Percentiles rank a stretch among this genome's conserved stretches.
These are phyloP conservation scores for Datura wrightii DNA, from an alignment of 257 asterid species.

Conservation along the genomic window DNA sequence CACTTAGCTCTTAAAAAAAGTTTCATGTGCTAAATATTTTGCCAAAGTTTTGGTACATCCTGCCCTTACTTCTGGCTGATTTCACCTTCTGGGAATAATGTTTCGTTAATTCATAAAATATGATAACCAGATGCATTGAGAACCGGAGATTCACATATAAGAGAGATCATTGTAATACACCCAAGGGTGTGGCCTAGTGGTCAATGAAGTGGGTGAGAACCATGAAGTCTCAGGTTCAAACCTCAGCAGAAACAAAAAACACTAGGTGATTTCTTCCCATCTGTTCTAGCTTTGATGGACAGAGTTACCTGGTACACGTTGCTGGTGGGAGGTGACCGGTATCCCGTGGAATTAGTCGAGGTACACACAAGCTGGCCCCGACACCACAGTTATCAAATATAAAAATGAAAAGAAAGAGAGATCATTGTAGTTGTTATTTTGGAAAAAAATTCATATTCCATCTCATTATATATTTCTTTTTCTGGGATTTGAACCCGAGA, in stretches of 20 bases:
- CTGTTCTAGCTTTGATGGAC: too few relatives aligned
- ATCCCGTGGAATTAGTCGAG: too few relatives aligned
- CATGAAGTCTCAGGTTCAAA: too few relatives aligned
- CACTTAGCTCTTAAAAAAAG: conserved; percentile 1
- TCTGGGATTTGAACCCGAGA: background rate
- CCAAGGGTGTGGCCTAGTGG: too few relatives aligned
- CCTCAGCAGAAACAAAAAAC: too few relatives aligned
- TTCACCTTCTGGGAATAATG: background rate
- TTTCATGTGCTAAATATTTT: conserved; percentile 2
- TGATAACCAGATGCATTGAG: background rate
- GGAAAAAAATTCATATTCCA: background rate
- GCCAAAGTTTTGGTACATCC: background rate
- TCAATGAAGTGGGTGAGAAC: too few relatives aligned
- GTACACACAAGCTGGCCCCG: too few relatives aligned
- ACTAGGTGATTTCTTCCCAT: too few relatives aligned
- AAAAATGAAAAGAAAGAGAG: too few relatives aligned
- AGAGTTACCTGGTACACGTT: too few relatives aligned
- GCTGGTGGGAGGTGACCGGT: too few relatives aligned
- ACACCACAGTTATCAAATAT: too few relatives aligned
- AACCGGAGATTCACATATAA: background rate
- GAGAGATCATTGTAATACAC: background rate
- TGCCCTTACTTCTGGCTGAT: background rate
- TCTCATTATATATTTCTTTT: background rate
- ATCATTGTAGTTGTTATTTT: background rate
- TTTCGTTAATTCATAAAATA: conserved; percentile 5